Base-by-base conservation (phyloP, 2,329 filamentous ascomycete genomes). In the Helicocarpus griseus region DNA sequence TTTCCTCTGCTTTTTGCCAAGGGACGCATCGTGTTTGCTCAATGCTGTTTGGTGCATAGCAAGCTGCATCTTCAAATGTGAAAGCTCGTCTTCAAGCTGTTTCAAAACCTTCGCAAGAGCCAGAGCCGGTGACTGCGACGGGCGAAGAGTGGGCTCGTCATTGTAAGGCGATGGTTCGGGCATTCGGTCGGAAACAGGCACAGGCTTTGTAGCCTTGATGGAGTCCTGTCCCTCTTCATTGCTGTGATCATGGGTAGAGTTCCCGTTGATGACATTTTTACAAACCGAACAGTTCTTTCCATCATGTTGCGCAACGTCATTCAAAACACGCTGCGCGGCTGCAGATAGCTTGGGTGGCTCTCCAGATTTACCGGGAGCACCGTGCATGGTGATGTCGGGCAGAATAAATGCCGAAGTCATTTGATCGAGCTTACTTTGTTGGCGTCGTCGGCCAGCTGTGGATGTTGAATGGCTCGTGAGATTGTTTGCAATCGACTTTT, bases 71-170 rank as follows among this genome's bases (percentile, higher is more conserved):
- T 87, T 85, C 49, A 94, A 70, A 64, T 94, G 87, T 11, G 78
- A 77, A 41, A 90, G 78, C 66, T 95, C 89, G 63, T 94, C 88
- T 58, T 87, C 77, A 3, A 94, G 73, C 6, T 82, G 79, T 69
- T 94, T 93, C 65, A 95, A 83, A 21, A 95, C 86, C n/a, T 83
- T 80, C 6, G 86, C 85, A 22, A 95, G 79, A 8, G 89, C 88
- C 40, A 83, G 70, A 4, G 79, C 81, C 0, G 88, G 88, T 1
- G 81, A 72, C 61, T 87, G 83, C 1, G 83, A 77, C 5, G 73
- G 81, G 0, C 81, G 78, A 44, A 83, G 63, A 0, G 81, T 84
- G 0, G 77, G 77, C 48, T 81, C 77, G n/a, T 76, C 72, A 46
- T 79, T 74, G 48, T 50, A 55, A 51, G 39, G 52, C 29, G 47